Evolutionary conservation across 1,139 yeast genomes (phyloP).

Genomic region (Pichia sp.): DNA sequence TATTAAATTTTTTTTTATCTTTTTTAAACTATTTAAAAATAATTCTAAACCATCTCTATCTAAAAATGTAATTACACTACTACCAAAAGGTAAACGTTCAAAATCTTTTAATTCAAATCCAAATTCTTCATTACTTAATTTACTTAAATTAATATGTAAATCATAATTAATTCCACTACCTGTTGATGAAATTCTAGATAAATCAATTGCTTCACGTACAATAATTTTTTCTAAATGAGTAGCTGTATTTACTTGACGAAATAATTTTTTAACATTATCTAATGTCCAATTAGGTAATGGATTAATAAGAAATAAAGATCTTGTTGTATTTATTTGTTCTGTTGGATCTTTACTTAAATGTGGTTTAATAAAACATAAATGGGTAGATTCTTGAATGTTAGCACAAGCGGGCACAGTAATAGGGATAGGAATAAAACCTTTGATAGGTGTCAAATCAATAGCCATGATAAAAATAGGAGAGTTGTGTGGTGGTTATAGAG

Average conservation of each 20-base stretch:
- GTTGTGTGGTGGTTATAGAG: no score
- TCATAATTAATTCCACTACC: constrained; percentile 32
- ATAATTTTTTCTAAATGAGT: constrained; percentile 12
- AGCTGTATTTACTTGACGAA: constrained; percentile 55
- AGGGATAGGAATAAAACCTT: constrained; percentile 51
- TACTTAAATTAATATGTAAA: constrained; percentile 51
- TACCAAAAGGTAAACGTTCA: constrained; percentile 55
- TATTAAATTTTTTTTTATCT: constrained; percentile 6
- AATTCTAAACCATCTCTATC: constrained; percentile 69
- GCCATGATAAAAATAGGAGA: neutral
- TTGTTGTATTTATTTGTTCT: constrained; percentile 23
- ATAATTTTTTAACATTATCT: constrained; percentile 48
- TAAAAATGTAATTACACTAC: constrained; percentile 68
- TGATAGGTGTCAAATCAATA: constrained; percentile 29
- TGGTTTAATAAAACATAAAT: constrained; percentile 55
- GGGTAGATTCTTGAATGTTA: constrained; percentile 30
- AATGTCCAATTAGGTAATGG: constrained; percentile 60
- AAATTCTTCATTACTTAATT: constrained; percentile 56
- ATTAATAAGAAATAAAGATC: constrained; percentile 69
- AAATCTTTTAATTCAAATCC: constrained; percentile 9
- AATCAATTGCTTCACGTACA: constrained; percentile 9
- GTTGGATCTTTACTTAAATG: constrained; percentile 40
- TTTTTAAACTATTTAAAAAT: constrained; percentile 39
- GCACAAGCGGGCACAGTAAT: constrained; percentile 35
- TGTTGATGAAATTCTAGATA: constrained; percentile 8